Base-by-base conservation (phyloP, 345 rosid genomes). In the Theobroma cacao region DNA sequence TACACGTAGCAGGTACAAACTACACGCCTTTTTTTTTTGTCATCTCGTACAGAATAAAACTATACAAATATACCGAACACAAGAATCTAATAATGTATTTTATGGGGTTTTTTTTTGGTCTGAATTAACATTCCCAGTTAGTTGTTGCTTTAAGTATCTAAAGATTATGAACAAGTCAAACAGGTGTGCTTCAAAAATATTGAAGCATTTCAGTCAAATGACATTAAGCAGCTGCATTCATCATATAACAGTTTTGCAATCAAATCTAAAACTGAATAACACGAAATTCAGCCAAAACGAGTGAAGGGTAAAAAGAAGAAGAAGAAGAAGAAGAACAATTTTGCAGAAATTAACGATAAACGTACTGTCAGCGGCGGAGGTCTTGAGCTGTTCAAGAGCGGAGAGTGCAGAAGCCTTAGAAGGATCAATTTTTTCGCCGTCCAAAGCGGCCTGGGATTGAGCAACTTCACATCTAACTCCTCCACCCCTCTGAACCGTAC, bases 371-470 rank as follows among this genome's bases (percentile, higher is more conserved):
- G 88, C 82, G 34, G 93, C 95, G 77, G 91, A 85, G 56, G 88
- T 81, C 83, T 90, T 91, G 81, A 91, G 93, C 71, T 82, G 95
- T 74, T 90, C 91, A 6, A 91, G 93, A 63, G 93, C 95, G 7
- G 92, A 87, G 81, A 80, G 43, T 75, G 80, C 80, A 79, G 92
- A 81, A 22, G 83, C 86, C 56, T 85, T 84, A 20, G 86, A 53
- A 2, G 78, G 34, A 72, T 71, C 80, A 31, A 67, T 22, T 12
- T 15, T 53, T 20, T 75, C 73, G 8, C 63, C 66, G 33, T n/a
- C 75, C 63, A 80, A 38, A 40, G 33, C 69, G 28, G 82, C 78
- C 31, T 79, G 77, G 36, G 89, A 77, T 5, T 79, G n/a, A 48
- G 85, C 73, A 65, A 82, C 84, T 56, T 85, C 89, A 48, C 89